Evolutionary conservation across 306 rosid species (phyloP).

Genomic region (Citrullus amarus): DNA sequence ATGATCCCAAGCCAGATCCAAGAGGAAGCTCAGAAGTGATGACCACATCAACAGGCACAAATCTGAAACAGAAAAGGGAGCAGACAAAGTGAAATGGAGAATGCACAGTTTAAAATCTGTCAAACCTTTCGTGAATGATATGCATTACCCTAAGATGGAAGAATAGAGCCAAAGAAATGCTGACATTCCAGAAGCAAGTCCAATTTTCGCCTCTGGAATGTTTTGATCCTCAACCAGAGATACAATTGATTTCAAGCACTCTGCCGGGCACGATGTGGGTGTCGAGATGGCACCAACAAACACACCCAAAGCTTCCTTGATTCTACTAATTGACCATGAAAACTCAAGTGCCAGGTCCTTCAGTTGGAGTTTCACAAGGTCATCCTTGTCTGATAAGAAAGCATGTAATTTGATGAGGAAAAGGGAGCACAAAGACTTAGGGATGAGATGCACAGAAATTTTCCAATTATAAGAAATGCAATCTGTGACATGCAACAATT

Average conservation of each 20-base stretch:
- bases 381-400: slow-evolving; percentile 39
- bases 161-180: slow-evolving; percentile 86
- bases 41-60: slow-evolving; percentile 73
- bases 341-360: slow-evolving; percentile 63
- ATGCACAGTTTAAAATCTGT: not conserved
- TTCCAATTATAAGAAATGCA: not conserved
- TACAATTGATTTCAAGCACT: slow-evolving; percentile 41
- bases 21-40: slow-evolving; percentile 78
- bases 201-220: slow-evolving; percentile 55
- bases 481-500: not conserved
- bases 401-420: not conserved
- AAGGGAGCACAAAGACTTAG: not conserved
- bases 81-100: slow-evolving; percentile 5
- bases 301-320: slow-evolving; percentile 39
- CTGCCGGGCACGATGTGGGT: slow-evolving; percentile 54
- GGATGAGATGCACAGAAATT: not conserved
- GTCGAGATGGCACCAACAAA: slow-evolving; percentile 18
- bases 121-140: not conserved
- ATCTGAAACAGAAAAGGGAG: slow-evolving; percentile 27
- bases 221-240: slow-evolving; percentile 48
- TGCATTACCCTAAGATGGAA: slow-evolving; percentile 56
- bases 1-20: slow-evolving; percentile 93
- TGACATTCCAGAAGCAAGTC: slow-evolving; percentile 63
- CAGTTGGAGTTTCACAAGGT: slow-evolving; percentile 44
- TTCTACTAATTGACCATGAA: slow-evolving; percentile 61